phyloP scores from a whole-genome alignment of 176 grass and related monocot genomes.

The Alopecurus myosuroides region DNA sequence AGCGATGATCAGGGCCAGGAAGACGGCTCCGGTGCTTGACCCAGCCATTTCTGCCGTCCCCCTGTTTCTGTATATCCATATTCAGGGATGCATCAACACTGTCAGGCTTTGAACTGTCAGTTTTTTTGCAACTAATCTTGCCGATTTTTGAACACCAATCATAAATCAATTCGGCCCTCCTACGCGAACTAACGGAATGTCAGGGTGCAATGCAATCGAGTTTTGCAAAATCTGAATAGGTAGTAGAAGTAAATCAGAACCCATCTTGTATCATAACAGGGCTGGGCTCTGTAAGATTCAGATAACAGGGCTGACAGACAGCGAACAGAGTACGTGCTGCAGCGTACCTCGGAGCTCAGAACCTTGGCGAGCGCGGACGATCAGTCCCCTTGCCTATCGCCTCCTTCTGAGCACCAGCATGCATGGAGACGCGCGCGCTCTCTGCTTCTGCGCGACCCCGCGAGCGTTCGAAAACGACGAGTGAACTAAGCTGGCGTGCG shows the following conservation, averaged over 20 bases:
- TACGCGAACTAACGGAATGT: neutral
- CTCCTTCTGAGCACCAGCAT: neutral
- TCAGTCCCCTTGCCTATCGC: neutral
- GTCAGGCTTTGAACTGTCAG: neutral
- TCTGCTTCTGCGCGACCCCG: neutral
- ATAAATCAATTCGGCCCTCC: neutral
- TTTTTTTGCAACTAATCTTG: neutral
- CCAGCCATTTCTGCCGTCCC: neutral
- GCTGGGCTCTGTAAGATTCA: neutral
- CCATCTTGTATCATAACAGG: neutral
- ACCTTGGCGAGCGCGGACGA: neutral
- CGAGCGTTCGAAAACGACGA: neutral
- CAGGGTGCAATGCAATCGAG: neutral
- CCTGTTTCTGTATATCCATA: neutral
- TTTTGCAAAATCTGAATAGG: neutral
- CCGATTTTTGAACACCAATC: neutral
- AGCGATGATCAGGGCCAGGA: conserved; percentile 21
- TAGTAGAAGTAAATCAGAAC: neutral
- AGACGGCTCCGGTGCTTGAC: neutral
- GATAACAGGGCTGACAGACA: neutral
- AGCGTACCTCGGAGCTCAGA: conserved; percentile 6
- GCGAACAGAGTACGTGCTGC: neutral
- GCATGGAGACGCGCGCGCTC: neutral
- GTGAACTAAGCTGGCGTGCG: neutral
- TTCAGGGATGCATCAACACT: neutral